Base-by-base conservation (phyloP, 2,329 filamentous ascomycete genomes). In the Drechslerella dactyloides region DNA sequence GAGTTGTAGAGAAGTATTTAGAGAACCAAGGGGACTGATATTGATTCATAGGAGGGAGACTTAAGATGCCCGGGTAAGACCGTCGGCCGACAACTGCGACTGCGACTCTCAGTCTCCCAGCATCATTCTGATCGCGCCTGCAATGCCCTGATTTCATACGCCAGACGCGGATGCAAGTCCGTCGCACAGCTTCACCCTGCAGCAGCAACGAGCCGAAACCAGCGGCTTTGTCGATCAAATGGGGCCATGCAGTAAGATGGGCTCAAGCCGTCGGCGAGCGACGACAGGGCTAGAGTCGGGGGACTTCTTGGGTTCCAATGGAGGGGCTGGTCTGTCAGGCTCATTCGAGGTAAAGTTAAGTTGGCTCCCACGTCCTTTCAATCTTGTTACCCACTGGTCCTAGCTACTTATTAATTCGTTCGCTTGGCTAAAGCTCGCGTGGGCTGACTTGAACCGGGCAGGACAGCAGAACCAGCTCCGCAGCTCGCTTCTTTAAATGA, bases 381-480 rank as follows among this genome's bases (percentile, higher is more conserved):
- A 55, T 63, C 64, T 46, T 52, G 54, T 69, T 69, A 59, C 52
- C 64, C 64, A 62, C 64, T 35, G 46, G 17, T 33, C 46, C 56
- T 56, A 69, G 51, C 42, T 69, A 61, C 27, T 5, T 40, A 44
- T 44, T 17, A 44, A 44, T 44, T 44, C 44, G 53, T 56, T 56
- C 57, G 56, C 64, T 69, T 69, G 65, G 65, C 48, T 70, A 61
- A 50, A 54, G 48, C 54, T 70, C 53, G 66, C 66, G 59, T 70
- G 66, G 66, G 52, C 27, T 63, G 53, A 42, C 59, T 63, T 54
- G 54, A n/a, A 51, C 59, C 53, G 37, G 54, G 55, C 63, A 70
- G 53, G 65, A 70, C 53, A 33, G 46, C 59, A 63, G 53, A 70
- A 59, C 59, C 40, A 62, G 46, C 35, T 44, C 48, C 44, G 40